These are phyloP conservation scores for Candida hungchunana DNA, from an alignment of 805 yeast species.

Conservation along the genomic window DNA sequence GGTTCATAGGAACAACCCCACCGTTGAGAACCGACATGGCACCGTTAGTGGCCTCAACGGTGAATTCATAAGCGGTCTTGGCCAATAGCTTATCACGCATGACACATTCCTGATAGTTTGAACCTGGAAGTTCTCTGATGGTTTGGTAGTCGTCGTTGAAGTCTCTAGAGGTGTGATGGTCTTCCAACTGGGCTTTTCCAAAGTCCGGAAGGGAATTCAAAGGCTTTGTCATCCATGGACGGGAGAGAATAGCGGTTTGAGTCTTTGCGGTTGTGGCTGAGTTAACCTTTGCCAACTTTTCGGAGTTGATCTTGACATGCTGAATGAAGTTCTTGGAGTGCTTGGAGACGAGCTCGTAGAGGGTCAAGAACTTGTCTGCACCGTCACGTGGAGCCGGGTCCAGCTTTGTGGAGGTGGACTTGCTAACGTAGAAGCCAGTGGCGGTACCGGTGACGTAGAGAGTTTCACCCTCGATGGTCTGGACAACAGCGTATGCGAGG, in stretches of 20 bases:
- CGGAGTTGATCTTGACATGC: slow-evolving; percentile 49
- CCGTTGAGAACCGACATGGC: slow-evolving; percentile 75
- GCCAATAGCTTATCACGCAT: slow-evolving; percentile 71
- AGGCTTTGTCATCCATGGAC: slow-evolving; percentile 65
- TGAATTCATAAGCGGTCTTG: slow-evolving; percentile 71
- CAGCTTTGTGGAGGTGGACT: slow-evolving; percentile 60
- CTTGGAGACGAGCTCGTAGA: slow-evolving; percentile 56
- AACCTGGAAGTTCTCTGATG: slow-evolving; percentile 63
- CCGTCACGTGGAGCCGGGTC: slow-evolving; percentile 52
- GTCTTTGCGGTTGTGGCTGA: slow-evolving; percentile 61
- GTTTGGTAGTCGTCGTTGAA: slow-evolving; percentile 92
- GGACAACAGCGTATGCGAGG: slow-evolving; percentile 66
- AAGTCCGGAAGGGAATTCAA: slow-evolving; percentile 23
- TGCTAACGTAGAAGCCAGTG: slow-evolving; percentile 77
- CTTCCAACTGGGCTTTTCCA: slow-evolving; percentile 27
- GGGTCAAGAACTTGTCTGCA: slow-evolving; percentile 33
- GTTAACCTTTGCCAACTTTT: slow-evolving; percentile 37
- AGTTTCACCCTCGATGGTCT: slow-evolving; percentile 77
- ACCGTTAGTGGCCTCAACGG: slow-evolving; percentile 69
- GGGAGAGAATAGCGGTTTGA: slow-evolving; percentile 51
- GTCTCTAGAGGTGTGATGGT: slow-evolving; percentile 52
- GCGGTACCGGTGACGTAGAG: slow-evolving; percentile 74
- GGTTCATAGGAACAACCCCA: slow-evolving; percentile 72
- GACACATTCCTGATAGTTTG: slow-evolving; percentile 59
- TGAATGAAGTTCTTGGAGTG: slow-evolving; percentile 60